Conservation (phyloP, 2,329 filamentous ascomycete genomes). For the Fusarium coffeatum region DNA sequence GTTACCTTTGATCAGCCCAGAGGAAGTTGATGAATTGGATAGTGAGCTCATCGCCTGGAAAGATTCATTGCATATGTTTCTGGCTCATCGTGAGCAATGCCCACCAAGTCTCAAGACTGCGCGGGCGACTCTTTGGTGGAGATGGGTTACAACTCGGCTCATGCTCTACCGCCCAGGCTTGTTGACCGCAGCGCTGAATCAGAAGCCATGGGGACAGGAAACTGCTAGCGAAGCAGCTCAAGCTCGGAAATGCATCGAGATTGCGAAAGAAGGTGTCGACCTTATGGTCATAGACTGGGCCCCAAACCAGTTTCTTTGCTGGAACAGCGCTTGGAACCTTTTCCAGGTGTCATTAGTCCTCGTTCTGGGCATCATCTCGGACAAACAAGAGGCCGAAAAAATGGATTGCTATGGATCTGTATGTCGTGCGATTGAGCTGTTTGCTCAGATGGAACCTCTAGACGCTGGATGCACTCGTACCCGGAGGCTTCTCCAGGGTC, state of each 20-base stretch:
- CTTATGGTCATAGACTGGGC: background rate
- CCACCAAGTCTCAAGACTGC: background rate
- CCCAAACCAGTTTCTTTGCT: conserved; percentile 4
- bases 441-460: background rate
- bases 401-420: background rate
- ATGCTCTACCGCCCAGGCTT: conserved; percentile 17
- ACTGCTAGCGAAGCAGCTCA: accelerated
- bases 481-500: background rate
- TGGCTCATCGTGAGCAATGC: background rate
- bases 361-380: background rate
- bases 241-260: background rate
- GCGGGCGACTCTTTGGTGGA: background rate
- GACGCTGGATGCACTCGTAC: conserved; percentile 7
- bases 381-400: background rate
- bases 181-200: background rate
- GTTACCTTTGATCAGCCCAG: conserved; percentile 72
- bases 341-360: conserved; percentile 12
- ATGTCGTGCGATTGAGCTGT: background rate
- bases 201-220: background rate
- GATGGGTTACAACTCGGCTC: conserved; percentile 8
- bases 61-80: background rate
- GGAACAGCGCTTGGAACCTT: conserved; percentile 15
- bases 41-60: background rate
- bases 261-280: conserved; percentile 1
- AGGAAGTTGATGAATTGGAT: conserved; percentile 57